These are phyloP conservation scores for Aphanocladium album DNA, from an alignment of 2,329 filamentous ascomycete genomes.

Conservation along the genomic window DNA sequence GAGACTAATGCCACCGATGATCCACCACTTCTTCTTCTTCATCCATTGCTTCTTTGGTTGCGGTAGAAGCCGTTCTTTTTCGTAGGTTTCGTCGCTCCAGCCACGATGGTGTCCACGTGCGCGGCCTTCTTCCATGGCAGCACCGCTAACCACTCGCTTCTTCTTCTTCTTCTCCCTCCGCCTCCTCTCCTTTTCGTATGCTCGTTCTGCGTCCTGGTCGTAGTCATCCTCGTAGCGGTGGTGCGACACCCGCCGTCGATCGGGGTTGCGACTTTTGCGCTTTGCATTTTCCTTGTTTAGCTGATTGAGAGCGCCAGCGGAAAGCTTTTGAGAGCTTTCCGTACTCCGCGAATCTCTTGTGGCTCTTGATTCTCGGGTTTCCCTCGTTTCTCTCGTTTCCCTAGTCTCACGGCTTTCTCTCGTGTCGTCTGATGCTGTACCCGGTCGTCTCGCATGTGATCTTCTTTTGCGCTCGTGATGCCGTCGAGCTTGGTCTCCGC, in stretches of 20 bases:
- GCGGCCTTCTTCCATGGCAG: conserved; percentile 60
- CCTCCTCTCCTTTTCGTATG: conserved; percentile 28
- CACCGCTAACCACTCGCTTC: conserved; percentile 64
- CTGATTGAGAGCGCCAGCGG: conserved; percentile 57
- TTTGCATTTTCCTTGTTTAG: conserved; percentile 55
- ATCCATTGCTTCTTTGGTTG: conserved; percentile 39
- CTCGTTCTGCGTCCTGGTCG: conserved; percentile 13
- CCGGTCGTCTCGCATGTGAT: conserved; percentile 28
- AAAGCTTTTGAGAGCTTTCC: conserved; percentile 28
- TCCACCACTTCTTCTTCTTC: conserved; percentile 63
- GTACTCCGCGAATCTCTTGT: conserved; percentile 14
- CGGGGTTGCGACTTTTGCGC: conserved; percentile 42
- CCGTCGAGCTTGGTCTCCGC: conserved; percentile 26
- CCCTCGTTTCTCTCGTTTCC: conserved; percentile 9
- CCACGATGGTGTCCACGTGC: conserved; percentile 36
- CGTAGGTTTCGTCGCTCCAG: conserved; percentile 38
- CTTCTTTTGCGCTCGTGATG: conserved; percentile 33
- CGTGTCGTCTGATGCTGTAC: conserved; percentile 31
- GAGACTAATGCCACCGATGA: conserved; percentile 49
- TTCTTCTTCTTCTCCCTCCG: conserved; percentile 39
- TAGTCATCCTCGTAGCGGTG: conserved; percentile 12
- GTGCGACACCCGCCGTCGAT: conserved; percentile 27
- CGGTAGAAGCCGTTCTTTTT: conserved; percentile 46
- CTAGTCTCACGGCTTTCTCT: conserved; percentile 15
- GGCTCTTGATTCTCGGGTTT: conserved; percentile 20